These are phyloP conservation scores for Raphanus sativus DNA, from an alignment of 345 rosid genomes.

Conservation along the genomic window DNA sequence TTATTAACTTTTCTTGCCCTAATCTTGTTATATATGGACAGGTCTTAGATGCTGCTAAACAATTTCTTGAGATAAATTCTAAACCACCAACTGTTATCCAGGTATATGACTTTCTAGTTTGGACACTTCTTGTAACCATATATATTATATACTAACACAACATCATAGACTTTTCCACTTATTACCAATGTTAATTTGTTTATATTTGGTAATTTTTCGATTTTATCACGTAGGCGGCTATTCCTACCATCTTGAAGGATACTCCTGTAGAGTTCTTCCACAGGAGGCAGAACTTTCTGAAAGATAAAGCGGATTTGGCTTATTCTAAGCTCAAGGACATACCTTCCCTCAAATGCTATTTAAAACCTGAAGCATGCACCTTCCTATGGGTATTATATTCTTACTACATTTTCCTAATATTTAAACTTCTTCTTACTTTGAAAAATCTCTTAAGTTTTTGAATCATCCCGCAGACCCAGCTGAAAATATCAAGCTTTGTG, in stretches of 20 bases:
- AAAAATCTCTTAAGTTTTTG: not conserved
- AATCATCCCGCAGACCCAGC: conserved; percentile 1
- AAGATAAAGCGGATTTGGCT: conserved; percentile 44
- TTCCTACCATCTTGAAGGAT: conserved; percentile 55
- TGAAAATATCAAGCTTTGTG: not conserved
- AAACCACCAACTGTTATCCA: conserved; percentile 53
- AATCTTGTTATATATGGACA: conserved; percentile 17
- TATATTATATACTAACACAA: not conserved
- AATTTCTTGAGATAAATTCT: conserved; percentile 34
- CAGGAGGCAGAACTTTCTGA: conserved; percentile 38
- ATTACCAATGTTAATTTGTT: not conserved
- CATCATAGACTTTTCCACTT: not conserved
- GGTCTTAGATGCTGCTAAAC: conserved; percentile 43
- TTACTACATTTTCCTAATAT: not conserved
- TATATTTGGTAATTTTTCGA: not conserved
- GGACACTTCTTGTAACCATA: not conserved
- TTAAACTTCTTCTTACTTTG: not conserved
- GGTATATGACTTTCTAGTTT: conserved; percentile 28
- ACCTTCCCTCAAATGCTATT: conserved; percentile 51
- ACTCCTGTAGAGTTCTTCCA: conserved; percentile 56
- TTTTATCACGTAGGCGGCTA: conserved; percentile 50
- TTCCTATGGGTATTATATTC: conserved; percentile 53
- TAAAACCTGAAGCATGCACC: conserved; percentile 64
- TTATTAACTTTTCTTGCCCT: not conserved
- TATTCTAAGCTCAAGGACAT: conserved; percentile 45